phyloP scores from a whole-genome alignment of 345 rosid species.

The Populus deltoides region DNA sequence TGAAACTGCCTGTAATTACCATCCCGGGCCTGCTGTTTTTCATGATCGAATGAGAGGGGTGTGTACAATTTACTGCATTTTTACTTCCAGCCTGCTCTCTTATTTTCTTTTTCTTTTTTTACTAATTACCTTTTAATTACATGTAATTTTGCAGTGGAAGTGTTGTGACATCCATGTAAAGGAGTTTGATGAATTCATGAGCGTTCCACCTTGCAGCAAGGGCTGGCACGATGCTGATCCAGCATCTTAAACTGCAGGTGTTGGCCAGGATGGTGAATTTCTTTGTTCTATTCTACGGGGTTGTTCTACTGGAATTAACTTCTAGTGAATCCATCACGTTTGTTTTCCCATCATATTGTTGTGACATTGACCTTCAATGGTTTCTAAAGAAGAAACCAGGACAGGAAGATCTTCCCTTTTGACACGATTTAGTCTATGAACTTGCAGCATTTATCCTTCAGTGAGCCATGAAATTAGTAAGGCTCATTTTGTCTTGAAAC shows the following conservation, averaged over 20 bases:
- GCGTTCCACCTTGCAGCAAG: constrained; percentile 77
- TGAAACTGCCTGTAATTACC: constrained; percentile 71
- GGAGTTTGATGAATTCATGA: constrained; percentile 95
- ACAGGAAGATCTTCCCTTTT: too few relatives aligned
- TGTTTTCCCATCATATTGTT: too few relatives aligned
- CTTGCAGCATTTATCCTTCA: too few relatives aligned
- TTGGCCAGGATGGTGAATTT: background rate
- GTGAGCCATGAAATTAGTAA: too few relatives aligned
- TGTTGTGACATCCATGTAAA: constrained; percentile 84
- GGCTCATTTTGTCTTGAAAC: too few relatives aligned
- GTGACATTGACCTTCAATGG: too few relatives aligned
- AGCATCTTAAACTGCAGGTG: background rate
- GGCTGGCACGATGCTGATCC: constrained; percentile 79
- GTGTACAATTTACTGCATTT: background rate
- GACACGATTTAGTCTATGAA: too few relatives aligned
- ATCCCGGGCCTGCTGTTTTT: constrained; percentile 95
- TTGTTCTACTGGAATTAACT: background rate
- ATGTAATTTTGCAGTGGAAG: constrained; percentile 67
- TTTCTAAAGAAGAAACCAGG: too few relatives aligned
- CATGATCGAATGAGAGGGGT: constrained; percentile 89
- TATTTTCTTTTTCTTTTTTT: background rate
- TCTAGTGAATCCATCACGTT: too few relatives aligned
- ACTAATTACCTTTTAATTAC: background rate
- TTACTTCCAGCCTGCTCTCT: background rate
- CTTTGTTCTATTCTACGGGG: background rate